Conservation (phyloP, 2,329 filamentous ascomycete species). For the Atkinsonella texensis region DNA sequence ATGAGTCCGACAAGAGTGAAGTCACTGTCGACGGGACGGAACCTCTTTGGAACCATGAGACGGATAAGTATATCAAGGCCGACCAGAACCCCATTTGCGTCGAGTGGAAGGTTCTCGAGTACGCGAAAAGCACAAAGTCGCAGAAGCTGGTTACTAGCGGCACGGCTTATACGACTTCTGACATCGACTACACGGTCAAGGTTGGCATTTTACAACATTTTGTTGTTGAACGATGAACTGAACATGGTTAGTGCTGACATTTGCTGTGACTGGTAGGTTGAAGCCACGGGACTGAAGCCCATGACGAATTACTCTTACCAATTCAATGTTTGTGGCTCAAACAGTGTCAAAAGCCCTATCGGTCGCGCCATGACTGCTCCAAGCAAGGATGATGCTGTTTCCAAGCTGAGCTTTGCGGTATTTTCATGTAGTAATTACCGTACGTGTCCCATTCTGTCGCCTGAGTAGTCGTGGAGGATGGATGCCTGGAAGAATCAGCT, state of each 20-base stretch:
- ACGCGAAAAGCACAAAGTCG: conserved; percentile 19
- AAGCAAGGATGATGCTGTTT: conserved; percentile 39
- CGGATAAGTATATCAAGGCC: conserved; percentile 30
- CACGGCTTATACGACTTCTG: conserved; percentile 54
- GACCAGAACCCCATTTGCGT: conserved; percentile 49
- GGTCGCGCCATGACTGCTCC: conserved; percentile 63
- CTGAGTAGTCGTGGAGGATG: too few species aligned
- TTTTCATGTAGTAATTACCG: conserved; percentile 62
- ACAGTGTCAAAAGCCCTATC: conserved; percentile 43
- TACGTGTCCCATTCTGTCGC: conserved; percentile 17
- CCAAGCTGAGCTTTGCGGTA: conserved; percentile 49
- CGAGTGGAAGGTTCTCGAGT: conserved; percentile 46
- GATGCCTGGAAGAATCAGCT: neutral
- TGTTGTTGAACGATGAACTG: neutral
- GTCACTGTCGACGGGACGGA: conserved; percentile 30
- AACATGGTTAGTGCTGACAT: neutral
- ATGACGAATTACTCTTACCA: conserved; percentile 59
- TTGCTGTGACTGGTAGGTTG: conserved; percentile 32
- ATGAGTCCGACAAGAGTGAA: conserved; percentile 34
- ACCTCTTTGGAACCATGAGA: conserved; percentile 35
- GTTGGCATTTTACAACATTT: conserved; percentile 18
- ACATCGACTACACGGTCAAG: conserved; percentile 67
- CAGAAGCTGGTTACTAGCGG: conserved; percentile 40
- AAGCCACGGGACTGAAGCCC: conserved; percentile 48
- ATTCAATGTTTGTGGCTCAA: conserved; percentile 54